These are phyloP conservation scores for Phaeolepiota aurea DNA, from an alignment of 768 basidiomycete species.

Conservation along the genomic window DNA sequence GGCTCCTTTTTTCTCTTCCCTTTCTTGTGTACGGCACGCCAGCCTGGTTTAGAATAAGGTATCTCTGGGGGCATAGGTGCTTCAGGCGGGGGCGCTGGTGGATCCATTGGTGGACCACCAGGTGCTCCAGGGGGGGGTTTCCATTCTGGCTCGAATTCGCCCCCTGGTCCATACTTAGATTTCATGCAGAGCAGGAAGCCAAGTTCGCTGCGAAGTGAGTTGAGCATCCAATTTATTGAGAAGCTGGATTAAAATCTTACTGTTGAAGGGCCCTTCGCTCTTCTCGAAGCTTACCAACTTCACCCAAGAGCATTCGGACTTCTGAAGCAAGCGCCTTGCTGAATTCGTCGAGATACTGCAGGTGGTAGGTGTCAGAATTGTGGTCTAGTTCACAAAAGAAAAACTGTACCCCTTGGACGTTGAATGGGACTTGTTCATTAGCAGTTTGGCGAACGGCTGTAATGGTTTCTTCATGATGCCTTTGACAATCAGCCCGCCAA, in stretches of 20 bases:
- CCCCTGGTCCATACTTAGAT: conserved; percentile 76
- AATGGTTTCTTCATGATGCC: conserved; percentile 62
- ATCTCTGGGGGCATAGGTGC: conserved; percentile 18
- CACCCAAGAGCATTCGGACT: conserved; percentile 74
- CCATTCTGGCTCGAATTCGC: conserved; percentile 84
- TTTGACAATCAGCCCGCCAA: conserved; percentile 58
- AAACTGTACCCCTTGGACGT: conserved; percentile 68
- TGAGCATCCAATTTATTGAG: neutral
- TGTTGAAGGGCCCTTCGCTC: conserved; percentile 71
- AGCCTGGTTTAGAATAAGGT: conserved; percentile 42
- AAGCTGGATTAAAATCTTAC: conserved; percentile 36
- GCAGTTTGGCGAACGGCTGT: conserved; percentile 64
- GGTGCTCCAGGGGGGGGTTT: conserved; percentile 38
- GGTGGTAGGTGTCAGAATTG: no score
- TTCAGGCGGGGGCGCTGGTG: conserved; percentile 28
- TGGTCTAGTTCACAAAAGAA: no score
- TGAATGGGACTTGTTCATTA: conserved; percentile 71
- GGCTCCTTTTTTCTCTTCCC: conserved; percentile 39
- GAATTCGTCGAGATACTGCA: conserved; percentile 80
- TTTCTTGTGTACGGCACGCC: conserved; percentile 45
- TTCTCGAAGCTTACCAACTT: conserved; percentile 78
- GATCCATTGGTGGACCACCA: conserved; percentile 32
- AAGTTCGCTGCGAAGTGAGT: conserved; percentile 49
- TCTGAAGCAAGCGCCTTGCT: conserved; percentile 77
- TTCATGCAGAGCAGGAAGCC: conserved; percentile 62